Evolutionary conservation across 257 asterid species (phyloP).

Genomic region (Nicotiana paniculata): DNA sequence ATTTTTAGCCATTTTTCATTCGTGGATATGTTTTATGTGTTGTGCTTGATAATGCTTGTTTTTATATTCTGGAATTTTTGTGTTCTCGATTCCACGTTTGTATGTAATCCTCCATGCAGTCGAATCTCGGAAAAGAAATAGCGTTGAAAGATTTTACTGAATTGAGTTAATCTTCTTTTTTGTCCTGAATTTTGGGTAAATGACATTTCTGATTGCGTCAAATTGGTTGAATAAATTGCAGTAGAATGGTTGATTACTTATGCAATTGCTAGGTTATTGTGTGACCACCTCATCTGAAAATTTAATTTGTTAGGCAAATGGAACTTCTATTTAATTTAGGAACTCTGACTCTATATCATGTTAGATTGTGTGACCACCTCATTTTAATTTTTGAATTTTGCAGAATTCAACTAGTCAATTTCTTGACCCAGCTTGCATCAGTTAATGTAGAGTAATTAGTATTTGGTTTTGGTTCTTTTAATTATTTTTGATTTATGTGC

Average conservation of each 20-base stretch:
- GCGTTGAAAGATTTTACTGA: not conserved
- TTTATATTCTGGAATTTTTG: not conserved
- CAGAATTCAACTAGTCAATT: not conserved
- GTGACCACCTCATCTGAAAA: not conserved
- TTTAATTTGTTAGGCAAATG: not conserved
- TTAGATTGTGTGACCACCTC: not conserved
- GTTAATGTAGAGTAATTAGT: not conserved
- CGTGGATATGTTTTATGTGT: not conserved
- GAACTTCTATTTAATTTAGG: not conserved
- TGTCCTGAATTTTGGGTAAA: not conserved
- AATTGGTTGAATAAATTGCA: not conserved
- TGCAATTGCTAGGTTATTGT: not conserved
- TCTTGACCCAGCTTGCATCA: not conserved
- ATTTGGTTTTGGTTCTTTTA: too few relatives aligned
- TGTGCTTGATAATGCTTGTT: not conserved
- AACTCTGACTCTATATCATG: too few relatives aligned
- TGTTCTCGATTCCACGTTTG: not conserved
- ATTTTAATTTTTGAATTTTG: too few relatives aligned
- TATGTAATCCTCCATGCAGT: not conserved
- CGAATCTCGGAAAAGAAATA: not conserved
- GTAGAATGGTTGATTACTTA: not conserved
- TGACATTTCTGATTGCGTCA: not conserved
- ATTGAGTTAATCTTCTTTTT: not conserved
- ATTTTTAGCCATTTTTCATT: not conserved
- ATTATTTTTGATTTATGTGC: not conserved